Base-by-base conservation (phyloP, 352 stramenopile species). In the Thraustochytrium sp. region DNA sequence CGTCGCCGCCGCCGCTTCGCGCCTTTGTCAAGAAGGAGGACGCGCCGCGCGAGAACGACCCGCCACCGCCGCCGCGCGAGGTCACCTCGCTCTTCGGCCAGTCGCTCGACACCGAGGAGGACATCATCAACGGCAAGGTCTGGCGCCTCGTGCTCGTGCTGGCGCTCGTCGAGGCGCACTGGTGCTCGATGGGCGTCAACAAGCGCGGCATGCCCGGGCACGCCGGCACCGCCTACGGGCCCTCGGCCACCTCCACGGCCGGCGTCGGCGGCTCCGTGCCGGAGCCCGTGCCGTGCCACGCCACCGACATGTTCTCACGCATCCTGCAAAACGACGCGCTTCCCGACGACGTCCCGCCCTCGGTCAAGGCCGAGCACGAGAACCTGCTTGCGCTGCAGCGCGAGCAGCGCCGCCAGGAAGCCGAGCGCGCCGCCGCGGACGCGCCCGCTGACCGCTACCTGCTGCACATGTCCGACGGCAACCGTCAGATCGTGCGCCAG, bases 71-170 rank as follows among this genome's bases (percentile, higher is more conserved):
- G 31, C 68, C 68, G 0, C 76, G 51, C 5, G 68, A 80, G 68
- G n/a, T 23, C 51, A 68, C 18, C 53, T 31, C 26, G 5, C 18
- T 80, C 21, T 80, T 80, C 75, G 68, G 68, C 18, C 31, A 68
- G 23, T 11, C 68, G 16, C 31, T 51, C 23, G 68, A 80, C 26
- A 80, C 31, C 31, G 68, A 80, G 36, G 68, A 80, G 51, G 68
- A 61, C 31, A 8, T 46, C 5, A 80, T 80, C 68, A 80, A 80
- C 51, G 68, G 5, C 29, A 80, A 80, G 48, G 42, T 80, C 8
- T 80, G 68, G 68, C 68, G 68, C 51, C 53, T 80, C 26, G 68
- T 68, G 0, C 51, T 80, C 4, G 68, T 80, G 9, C 53, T 80
- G 11, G 68, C 68, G 16, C 5, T 80, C 31, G 51, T 80, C 18